Conservation (phyloP, 768 basidiomycete species). For the Tulasnella sp. region DNA sequence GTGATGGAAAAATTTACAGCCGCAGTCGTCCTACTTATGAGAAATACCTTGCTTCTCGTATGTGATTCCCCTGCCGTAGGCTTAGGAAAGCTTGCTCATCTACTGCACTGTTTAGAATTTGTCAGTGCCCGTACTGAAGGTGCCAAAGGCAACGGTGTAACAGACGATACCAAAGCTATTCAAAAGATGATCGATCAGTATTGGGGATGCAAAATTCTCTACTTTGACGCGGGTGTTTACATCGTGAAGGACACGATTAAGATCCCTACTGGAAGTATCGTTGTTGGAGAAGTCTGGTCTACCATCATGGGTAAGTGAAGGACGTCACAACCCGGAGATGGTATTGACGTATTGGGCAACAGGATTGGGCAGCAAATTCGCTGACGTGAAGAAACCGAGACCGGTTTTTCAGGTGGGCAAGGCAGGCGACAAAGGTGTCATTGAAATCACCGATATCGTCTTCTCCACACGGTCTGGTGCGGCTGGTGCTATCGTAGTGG, state of each 20-base stretch:
- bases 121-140: constrained; percentile 58
- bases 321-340: neutral
- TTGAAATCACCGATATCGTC: constrained; percentile 54
- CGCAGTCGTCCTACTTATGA: constrained; percentile 30
- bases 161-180: constrained; percentile 63
- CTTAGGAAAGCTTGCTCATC: neutral
- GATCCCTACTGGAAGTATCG: constrained; percentile 44
- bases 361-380: constrained; percentile 32
- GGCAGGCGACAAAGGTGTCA: constrained; percentile 34
- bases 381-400: constrained; percentile 33
- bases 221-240: constrained; percentile 64
- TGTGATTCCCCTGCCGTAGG: neutral
- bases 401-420: constrained; percentile 40
- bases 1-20: constrained; percentile 16
- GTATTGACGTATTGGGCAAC: neutral
- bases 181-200: constrained; percentile 49
- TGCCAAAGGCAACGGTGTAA: constrained; percentile 57
- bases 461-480: constrained; percentile 40
- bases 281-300: constrained; percentile 52
- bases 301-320: constrained; percentile 35
- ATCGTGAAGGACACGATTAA: constrained; percentile 41
- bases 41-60: constrained; percentile 35
- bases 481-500: constrained; percentile 49
- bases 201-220: constrained; percentile 65
- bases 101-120: constrained; percentile 24